Percentiles rank a stretch among this genome's conserved stretches.
phyloP scores from a whole-genome alignment of 1,139 yeast genomes.

The Taphrina pruni region DNA sequence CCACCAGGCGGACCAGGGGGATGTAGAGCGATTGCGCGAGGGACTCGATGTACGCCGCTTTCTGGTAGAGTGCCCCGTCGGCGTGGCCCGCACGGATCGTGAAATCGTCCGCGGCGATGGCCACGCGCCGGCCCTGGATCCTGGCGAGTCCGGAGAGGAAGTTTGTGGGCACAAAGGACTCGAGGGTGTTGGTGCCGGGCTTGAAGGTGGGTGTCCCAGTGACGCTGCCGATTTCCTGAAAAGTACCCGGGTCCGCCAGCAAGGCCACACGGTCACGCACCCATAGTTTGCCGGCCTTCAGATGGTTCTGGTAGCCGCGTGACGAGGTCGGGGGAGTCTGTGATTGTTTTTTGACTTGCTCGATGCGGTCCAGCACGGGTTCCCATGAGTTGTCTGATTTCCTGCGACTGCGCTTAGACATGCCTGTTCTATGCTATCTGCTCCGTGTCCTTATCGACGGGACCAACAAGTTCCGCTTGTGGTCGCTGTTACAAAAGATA shows the following conservation, averaged over 20 bases:
- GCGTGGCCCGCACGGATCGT: conserved; percentile 39
- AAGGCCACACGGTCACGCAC: conserved; percentile 24
- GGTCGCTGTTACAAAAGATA: not conserved
- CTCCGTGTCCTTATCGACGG: too few relatives aligned
- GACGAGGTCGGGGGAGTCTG: conserved; percentile 28
- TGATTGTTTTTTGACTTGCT: conserved; percentile 21
- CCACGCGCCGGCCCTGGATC: conserved; percentile 33
- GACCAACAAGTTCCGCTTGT: not conserved
- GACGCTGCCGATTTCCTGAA: conserved; percentile 25
- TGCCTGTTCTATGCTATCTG: not conserved
- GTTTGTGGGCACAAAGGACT: conserved; percentile 36
- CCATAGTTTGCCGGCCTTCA: conserved; percentile 36
- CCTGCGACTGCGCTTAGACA: not conserved
- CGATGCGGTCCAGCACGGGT: conserved; percentile 25
- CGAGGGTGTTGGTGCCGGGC: conserved; percentile 22
- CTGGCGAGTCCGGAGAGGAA: conserved; percentile 27
- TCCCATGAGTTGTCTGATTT: conserved; percentile 10
- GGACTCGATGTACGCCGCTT: conserved; percentile 33
- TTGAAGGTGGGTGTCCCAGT: conserved; percentile 37
- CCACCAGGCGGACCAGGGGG: conserved; percentile 36
- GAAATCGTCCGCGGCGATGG: conserved; percentile 40
- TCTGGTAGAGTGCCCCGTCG: conserved; percentile 33
- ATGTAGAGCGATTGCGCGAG: conserved; percentile 32
- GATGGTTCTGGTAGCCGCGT: conserved; percentile 30
- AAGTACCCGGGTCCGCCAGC: conserved; percentile 24